Conservation (phyloP, 169 alveolate species). For the Plasmodium vinckei region DNA sequence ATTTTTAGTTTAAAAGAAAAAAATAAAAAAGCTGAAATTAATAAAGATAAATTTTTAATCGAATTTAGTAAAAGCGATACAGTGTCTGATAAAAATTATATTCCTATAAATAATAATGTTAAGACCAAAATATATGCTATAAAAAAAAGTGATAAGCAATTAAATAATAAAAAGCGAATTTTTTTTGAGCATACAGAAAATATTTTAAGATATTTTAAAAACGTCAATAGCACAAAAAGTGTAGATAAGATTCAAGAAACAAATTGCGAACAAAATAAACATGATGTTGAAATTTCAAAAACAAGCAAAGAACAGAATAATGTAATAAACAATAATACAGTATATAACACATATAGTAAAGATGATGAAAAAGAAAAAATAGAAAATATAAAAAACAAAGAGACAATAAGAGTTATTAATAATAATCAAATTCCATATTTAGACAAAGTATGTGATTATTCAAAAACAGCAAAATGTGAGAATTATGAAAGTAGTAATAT, state of each 20-base stretch:
- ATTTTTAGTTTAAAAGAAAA: conserved; percentile 9
- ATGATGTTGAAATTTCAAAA: background rate
- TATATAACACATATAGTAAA: background rate
- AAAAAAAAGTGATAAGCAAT: conserved; percentile 14
- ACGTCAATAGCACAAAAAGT: background rate
- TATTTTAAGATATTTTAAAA: conserved; percentile 40
- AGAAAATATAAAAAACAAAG: conserved; percentile 12
- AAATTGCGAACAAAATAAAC: conserved; percentile 1
- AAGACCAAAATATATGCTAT: background rate
- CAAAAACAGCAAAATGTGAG: no score
- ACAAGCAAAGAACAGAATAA: background rate
- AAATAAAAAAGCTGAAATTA: background rate
- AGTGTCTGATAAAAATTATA: background rate
- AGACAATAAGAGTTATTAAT: background rate
- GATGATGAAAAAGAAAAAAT: conserved; percentile 18
- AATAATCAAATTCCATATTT: no score
- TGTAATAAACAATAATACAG: background rate
- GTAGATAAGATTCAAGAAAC: background rate
- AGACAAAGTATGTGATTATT: no score
- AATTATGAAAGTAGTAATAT: no score
- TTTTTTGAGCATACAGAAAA: conserved; percentile 50
- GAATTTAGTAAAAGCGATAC: background rate
- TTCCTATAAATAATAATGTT: conserved; percentile 4
- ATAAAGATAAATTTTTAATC: background rate
- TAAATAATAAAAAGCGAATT: conserved; percentile 23